These are phyloP conservation scores for Mesembryanthemum crystallinum DNA, from an alignment of 148 eudicot species.

Conservation along the genomic window DNA sequence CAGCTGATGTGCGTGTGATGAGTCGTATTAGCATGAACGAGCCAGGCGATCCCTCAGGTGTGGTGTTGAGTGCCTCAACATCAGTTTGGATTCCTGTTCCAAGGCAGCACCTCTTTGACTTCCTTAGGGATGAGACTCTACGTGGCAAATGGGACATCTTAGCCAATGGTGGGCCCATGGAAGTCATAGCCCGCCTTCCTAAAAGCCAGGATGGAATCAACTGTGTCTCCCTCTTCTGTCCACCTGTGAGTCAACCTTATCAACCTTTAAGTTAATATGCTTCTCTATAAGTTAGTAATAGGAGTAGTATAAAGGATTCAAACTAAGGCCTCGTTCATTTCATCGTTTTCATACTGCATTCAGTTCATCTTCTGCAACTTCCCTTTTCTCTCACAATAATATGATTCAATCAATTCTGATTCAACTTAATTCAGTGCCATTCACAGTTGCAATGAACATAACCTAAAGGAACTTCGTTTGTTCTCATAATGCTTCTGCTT, in stretches of 20 bases:
- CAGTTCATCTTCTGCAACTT: too few species aligned
- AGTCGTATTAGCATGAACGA: slow-evolving; percentile 44
- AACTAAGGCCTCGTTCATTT: too few species aligned
- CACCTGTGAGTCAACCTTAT: slow-evolving; percentile 38
- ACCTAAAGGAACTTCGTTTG: too few species aligned
- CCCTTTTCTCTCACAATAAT: too few species aligned
- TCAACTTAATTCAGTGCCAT: too few species aligned
- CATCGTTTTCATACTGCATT: too few species aligned
- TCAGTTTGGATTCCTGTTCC: slow-evolving; percentile 54
- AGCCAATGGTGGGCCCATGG: slow-evolving; percentile 54
- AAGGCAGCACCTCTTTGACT: slow-evolving; percentile 44
- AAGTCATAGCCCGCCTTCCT: slow-evolving; percentile 39
- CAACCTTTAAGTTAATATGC: not conserved
- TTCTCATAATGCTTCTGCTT: too few species aligned
- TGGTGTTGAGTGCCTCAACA: slow-evolving; percentile 52
- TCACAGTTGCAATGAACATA: too few species aligned
- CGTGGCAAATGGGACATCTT: slow-evolving; percentile 59
- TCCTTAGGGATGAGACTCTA: slow-evolving; percentile 42
- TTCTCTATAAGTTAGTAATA: not conserved
- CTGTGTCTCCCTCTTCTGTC: slow-evolving; percentile 44
- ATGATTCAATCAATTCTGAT: too few species aligned
- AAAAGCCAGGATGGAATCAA: slow-evolving; percentile 42
- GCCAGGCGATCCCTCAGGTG: slow-evolving; percentile 59
- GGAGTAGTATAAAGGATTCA: not conserved
- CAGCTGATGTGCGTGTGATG: slow-evolving; percentile 47